Evolutionary conservation across 2,329 filamentous ascomycete genomes (phyloP), one percentile per base, ranked within the genome.

Genomic region (Colletotrichum incanum): DNA sequence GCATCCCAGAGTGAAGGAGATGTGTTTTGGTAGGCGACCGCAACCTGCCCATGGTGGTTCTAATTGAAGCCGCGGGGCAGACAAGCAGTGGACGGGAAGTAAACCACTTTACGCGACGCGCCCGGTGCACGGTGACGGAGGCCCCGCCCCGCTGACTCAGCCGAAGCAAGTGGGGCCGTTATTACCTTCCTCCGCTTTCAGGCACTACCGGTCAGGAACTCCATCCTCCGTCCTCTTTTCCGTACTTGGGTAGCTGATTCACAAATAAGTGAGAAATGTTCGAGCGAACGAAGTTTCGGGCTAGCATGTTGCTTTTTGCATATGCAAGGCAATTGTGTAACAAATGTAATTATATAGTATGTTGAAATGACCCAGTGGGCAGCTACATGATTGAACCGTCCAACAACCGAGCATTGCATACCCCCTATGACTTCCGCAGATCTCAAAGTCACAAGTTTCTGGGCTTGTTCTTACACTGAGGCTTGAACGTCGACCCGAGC

Each of bases 401-500:
- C 31, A 26, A 31, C 18, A 18, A 43, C 7, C 8, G 49, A 52
- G 47, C 9, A 45, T n/a, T 20, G 9, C n/a, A 58, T 18, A 6
- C 11, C 37, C 11, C 54, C 31, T 18, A 14, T 8, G 9, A 3
- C 9, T 39, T 18, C 9, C 5, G 9, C 18, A 43, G 11, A 18
- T 18, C 11, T 18, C 6, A 47, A 23, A 23, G 14, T 70, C 47
- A 74, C 20, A 64, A n/a, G 37, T 55, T 59, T 20, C 52, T 65
- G 1, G 45, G 65, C 54, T 63, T 71, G n/a, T 54, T 70, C 63
- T 70, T 65, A 45, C 69, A 76, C 59, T 73, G 34, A 1, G 72
- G 52, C 70, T 74, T 67, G 62, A 82, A 88, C 0, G 86, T 91
- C 23, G 87, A 88, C 5, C 85, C 88, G 76, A 91, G 87, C 74